Percentiles rank a stretch among this genome's conserved stretches.
phyloP scores from a whole-genome alignment of 495 filamentous ascomycete species.

The Xylaria venustula region DNA sequence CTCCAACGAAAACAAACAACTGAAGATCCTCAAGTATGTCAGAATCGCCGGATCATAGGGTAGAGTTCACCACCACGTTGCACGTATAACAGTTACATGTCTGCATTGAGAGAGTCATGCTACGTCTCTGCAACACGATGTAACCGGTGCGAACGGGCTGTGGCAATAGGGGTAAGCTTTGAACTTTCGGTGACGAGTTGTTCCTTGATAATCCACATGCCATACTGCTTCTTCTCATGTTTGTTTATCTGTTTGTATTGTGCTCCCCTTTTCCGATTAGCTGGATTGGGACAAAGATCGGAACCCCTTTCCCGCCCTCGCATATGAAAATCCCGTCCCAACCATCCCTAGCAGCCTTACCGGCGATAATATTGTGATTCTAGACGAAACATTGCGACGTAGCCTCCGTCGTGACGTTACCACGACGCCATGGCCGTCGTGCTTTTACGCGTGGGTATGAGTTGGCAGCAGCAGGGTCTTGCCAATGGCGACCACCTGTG shows the following conservation, averaged over 20 bases:
- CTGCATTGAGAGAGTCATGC: background rate
- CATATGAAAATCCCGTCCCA: background rate
- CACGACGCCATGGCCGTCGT: background rate
- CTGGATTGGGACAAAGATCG: background rate
- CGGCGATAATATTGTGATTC: background rate
- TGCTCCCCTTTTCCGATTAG: background rate
- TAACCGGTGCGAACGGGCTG: background rate
- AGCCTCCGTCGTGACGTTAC: background rate
- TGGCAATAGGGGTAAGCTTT: background rate
- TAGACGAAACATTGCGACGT: background rate
- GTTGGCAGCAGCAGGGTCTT: constrained; percentile 5
- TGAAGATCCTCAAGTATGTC: background rate
- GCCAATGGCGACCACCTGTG: background rate
- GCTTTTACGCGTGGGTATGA: background rate
- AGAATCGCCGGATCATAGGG: constrained; percentile 1
- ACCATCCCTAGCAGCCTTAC: background rate
- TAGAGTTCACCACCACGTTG: background rate
- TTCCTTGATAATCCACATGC: background rate
- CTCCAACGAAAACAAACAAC: background rate
- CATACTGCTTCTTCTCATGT: background rate
- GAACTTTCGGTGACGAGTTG: constrained; percentile 6
- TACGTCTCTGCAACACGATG: constrained; percentile 1
- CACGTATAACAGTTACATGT: background rate
- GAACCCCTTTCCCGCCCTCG: background rate
- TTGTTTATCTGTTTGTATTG: constrained; percentile 8